phyloP scores from a whole-genome alignment of 2,329 filamentous ascomycete species.

The Pseudocercospora ulei region DNA sequence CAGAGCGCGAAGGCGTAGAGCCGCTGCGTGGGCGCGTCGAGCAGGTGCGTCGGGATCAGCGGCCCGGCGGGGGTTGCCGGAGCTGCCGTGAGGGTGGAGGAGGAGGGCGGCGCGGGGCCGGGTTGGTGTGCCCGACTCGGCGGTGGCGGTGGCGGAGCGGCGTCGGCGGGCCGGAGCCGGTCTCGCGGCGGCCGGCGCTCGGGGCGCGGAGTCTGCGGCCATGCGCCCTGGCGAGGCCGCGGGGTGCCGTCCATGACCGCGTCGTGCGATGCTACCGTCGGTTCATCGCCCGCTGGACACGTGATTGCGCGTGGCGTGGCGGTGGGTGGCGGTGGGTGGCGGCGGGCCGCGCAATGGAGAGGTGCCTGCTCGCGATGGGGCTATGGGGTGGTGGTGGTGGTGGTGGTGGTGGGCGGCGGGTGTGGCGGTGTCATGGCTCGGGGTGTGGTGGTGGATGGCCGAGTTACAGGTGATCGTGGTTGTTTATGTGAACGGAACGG shows the following conservation, averaged over 20 bases:
- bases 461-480: too few species aligned
- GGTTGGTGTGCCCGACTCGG: too few species aligned
- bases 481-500: too few species aligned
- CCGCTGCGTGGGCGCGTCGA: constrained; percentile 85
- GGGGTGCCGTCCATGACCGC: constrained; percentile 65
- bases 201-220: constrained; percentile 52
- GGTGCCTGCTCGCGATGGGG: neutral
- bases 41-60: constrained; percentile 66
- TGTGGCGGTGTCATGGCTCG: neutral
- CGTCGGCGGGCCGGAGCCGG: constrained; percentile 10
- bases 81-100: constrained; percentile 17
- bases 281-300: constrained; percentile 8
- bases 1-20: constrained; percentile 80
- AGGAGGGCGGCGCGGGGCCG: too few species aligned
- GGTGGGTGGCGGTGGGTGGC: too few species aligned
- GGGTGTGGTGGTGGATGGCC: neutral
- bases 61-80: constrained; percentile 42
- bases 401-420: too few species aligned
- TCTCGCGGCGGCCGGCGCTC: constrained; percentile 7
- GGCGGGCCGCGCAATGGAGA: neutral
- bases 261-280: constrained; percentile 6
- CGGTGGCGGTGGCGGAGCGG: too few species aligned
- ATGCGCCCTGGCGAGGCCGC: constrained; percentile 65
- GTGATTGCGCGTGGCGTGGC: too few species aligned
- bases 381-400: too few species aligned